Percentiles rank a stretch among this genome's conserved stretches.
Evolutionary conservation across 148 eudicot genomes (phyloP).

Genomic region (Fagopyrum esculentum): DNA sequence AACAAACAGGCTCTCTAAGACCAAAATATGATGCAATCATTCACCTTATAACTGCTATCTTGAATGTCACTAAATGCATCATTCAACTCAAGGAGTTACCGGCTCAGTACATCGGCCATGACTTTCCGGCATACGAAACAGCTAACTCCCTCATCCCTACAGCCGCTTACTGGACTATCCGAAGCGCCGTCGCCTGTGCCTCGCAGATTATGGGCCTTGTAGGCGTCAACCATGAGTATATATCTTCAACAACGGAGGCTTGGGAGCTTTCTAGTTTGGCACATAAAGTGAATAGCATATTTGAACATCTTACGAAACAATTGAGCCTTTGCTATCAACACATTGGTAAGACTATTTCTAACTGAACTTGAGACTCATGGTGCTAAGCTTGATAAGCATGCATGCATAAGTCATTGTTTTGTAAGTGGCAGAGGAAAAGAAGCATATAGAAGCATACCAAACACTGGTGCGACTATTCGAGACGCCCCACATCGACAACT

Average conservation of each 20-base stretch:
- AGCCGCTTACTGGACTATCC: constrained; percentile 64
- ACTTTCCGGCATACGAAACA: constrained; percentile 33
- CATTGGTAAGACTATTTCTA: constrained; percentile 34
- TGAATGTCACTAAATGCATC: constrained; percentile 60
- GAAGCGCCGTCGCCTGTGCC: constrained; percentile 63
- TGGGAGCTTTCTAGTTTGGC: constrained; percentile 79
- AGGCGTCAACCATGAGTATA: constrained; percentile 60
- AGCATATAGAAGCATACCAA: constrained; percentile 42
- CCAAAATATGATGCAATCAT: constrained; percentile 53
- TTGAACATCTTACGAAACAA: constrained; percentile 47
- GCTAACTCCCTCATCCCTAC: constrained; percentile 49
- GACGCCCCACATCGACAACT: constrained; percentile 63
- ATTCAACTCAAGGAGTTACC: constrained; percentile 65
- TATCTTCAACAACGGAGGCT: constrained; percentile 58
- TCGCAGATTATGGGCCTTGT: constrained; percentile 51
- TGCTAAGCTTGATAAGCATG: no score
- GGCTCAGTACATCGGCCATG: constrained; percentile 34
- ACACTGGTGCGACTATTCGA: constrained; percentile 37
- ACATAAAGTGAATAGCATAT: constrained; percentile 56
- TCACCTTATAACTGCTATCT: constrained; percentile 38
- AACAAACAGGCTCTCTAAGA: constrained; percentile 28
- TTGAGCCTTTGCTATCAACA: constrained; percentile 41
- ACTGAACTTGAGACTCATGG: no score
- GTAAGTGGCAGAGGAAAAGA: constrained; percentile 47
- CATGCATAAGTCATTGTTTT: not conserved